A percentile compares a stretch with the other conserved stretches of the same genome.
phyloP scores from a whole-genome alignment of 2,329 filamentous ascomycete species.

The Eutypa lata region DNA sequence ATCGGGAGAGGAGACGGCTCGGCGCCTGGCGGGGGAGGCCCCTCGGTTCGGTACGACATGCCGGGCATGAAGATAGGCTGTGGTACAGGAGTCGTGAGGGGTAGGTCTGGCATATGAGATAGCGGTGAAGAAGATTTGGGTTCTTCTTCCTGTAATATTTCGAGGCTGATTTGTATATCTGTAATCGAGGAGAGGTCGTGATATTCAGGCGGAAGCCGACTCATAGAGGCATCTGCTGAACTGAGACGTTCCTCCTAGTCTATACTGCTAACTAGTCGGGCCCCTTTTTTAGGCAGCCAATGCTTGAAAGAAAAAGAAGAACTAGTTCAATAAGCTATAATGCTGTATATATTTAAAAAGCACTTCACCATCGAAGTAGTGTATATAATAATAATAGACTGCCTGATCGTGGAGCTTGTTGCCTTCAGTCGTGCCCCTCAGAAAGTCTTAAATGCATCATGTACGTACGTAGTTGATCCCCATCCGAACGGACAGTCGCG shows the following conservation, averaged over 20 bases:
- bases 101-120: constrained; percentile 24
- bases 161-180: constrained; percentile 10
- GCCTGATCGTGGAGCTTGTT: no score
- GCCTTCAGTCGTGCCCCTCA: no score
- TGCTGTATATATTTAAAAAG: no score
- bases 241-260: background rate
- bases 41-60: constrained; percentile 23
- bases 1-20: constrained; percentile 15
- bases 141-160: constrained; percentile 1
- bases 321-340: no score
- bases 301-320: no score
- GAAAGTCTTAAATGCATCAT: no score
- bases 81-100: constrained; percentile 29
- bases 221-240: background rate
- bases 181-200: background rate
- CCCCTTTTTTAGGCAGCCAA: no score
- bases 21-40: constrained; percentile 12
- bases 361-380: no score
- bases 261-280: no score
- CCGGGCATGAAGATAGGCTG: constrained; percentile 30
- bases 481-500: no score
- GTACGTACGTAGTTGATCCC: no score
- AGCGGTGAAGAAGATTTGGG: background rate
- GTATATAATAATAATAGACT: no score
- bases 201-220: background rate